A percentile compares a stretch with the other conserved stretches of the same genome.
Conservation (phyloP, 192 early-diverging fungal genomes). For the Lobosporangium transversale region DNA sequence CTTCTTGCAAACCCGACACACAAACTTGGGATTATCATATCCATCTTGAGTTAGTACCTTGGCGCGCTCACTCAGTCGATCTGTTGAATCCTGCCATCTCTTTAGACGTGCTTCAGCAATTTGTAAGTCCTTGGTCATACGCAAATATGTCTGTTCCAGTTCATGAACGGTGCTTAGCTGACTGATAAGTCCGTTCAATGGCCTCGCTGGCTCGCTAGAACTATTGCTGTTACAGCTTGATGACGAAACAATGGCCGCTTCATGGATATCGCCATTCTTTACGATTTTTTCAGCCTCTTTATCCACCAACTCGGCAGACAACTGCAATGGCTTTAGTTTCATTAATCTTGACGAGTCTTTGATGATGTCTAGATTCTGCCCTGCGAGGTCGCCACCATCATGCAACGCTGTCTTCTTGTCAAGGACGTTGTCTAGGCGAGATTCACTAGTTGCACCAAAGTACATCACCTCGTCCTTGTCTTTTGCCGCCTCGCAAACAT, state of each 20-base stretch:
- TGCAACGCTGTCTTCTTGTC: background rate
- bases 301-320: background rate
- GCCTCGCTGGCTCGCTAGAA: no score
- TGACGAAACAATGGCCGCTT: background rate
- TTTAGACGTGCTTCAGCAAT: background rate
- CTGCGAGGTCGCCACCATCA: background rate
- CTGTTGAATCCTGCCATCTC: background rate
- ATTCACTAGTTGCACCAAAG: no score
- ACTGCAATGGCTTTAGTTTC: no score
- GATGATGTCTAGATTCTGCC: background rate
- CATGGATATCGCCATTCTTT: background rate
- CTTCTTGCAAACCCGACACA: background rate
- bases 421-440: background rate
- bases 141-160: background rate
- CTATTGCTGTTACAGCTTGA: no score
- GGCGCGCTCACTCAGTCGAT: background rate
- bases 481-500: no score
- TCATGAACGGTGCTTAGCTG: background rate
- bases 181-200: background rate
- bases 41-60: background rate
- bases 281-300: background rate
- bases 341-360: background rate
- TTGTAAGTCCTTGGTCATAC: background rate
- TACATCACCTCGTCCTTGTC: no score
- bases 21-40: background rate